Evolutionary conservation across 805 yeast genomes (phyloP), one percentile per base, ranked within the genome.

Genomic region (Spencermartinsiella europaea): DNA sequence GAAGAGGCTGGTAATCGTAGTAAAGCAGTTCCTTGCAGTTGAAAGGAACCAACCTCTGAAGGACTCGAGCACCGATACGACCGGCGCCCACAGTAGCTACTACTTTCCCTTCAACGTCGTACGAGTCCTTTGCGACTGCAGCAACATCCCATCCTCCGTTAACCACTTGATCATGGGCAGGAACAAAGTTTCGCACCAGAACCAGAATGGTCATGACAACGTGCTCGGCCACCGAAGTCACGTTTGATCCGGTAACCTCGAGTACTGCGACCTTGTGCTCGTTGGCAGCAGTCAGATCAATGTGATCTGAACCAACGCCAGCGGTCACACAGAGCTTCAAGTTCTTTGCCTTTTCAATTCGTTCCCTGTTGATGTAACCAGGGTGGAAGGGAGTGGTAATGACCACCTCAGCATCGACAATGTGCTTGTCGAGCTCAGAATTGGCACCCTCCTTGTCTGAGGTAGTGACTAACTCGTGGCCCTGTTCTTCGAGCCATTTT

Each of bases 341-440:
- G 47, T 55, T 83, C 63, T 80, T 80, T 28, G 91, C 90, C 60
- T 76, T 75, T 42, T 70, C 79, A 52, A 85, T 74, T 58, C 91
- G 74, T 56, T 80, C 83, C 49, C 73, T 71, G 46, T 82, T 76
- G 62, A 85, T 72, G 65, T 85, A 85, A 33, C 81, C 91, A 3
- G 95, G 93, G 66, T 76, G 86, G 75, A 85, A 85, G 2, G 95
- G 93, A 10, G 91, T 84, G 35, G 90, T 79, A 65, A 85, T 84
- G 59, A 85, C 76, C 43, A 85, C 73, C 56, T 85, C 93, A 3
- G 90, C 85, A 50, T 81, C 88, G 40, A 72, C 76, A 61, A 85
- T 74, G 53, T 83, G 72, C 59, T 74, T 70, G 64, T 85, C 93
- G 40, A 85, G 75, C 33, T 62, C 73, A 2, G 83, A 74, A 55